Base-by-base conservation (phyloP, 108 stramenopile species). In the Cylindrotheca closterium region DNA sequence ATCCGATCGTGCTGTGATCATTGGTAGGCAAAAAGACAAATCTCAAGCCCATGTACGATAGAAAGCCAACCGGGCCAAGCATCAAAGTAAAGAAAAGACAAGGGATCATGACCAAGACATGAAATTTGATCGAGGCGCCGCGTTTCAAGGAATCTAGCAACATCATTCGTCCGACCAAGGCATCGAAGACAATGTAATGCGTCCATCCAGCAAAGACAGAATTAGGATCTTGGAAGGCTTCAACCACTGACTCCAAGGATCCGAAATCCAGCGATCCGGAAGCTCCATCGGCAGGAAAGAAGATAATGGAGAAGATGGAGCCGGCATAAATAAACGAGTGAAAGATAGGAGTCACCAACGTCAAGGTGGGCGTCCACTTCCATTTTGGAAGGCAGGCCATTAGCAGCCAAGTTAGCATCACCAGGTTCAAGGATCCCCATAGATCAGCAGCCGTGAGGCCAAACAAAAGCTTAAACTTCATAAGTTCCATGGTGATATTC, bases 141-240 rank as follows among this genome's bases (percentile, higher is more conserved):
- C 70, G 45, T 37, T 76, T 34, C 22, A 66, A 22, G 17, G 60
- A 48, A 66, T 76, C 75, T 48, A 76, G 22, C 3, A 59, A 55
- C 15, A 76, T 67, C 50, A 22, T 65, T 26, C 75, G 63, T 5
- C 54, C 58, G 15, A 76, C 37, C 10, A 76, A 50, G 4, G 51
- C 26, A 60, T 76, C 75, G 51, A 46, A 76, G 8, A 30, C 64
- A 47, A 50, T 3, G 42, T 76, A 76, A 48, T 76, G 75, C 19
- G 63, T 23, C 75, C 63, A 76, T n/a, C 70, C 69, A 4, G 21
- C 24, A 27, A 68, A 71, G 18, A 60, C 58, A 7, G 17, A 22
- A 50, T 51, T 76, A 7, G 75, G 75, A 47, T 76, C 69, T 37
- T 30, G n/a, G 58, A 76, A 71, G 57, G 66, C 12, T 42, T 37